Evolutionary conservation across 306 rosid species (phyloP), one percentile per base, ranked within the genome.

Genomic region (Elaeagnus macrophylla): DNA sequence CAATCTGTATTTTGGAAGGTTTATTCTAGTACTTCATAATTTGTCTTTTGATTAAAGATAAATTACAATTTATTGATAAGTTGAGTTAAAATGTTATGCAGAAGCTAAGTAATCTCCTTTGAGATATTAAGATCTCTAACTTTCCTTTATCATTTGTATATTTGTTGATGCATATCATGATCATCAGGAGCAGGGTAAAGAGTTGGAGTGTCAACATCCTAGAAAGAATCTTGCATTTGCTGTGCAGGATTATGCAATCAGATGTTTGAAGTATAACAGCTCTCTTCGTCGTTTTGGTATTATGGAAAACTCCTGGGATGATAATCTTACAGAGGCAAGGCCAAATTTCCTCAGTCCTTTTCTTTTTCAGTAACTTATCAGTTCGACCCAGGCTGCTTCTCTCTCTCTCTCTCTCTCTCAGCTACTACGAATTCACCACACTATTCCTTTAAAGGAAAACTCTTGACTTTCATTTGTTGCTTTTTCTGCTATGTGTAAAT

Each of bases 231-330:
- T 53, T 35, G 45, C 75, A 60, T 67, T 53, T 52, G 59, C 83
- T 47, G 67, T 87, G 68, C 86, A 65, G 74, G 70, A 64, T 32
- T 93, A 88, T 64, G 99, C 99, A 53, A 59, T 65, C 76, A 79
- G 90, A 68, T 88, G 79, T 74, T 72, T 93, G 67, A 83, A 77
- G 73, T 75, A 75, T 57, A 79, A 74, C 66, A 66, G 79, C 36
- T 73, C 76, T 57, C 71, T 11, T 50, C 74, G 82, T 66, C 66
- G 72, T 68, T 64, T 66, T 1, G 77, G 86, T 72, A 83, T 67
- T 61, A 69, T 71, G 67, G 94, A 85, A 64, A 77, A 73, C 68
- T 77, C 95, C 35, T 82, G 79, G 86, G 94, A 79, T 72, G 99
- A 87, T 53, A 76, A 79, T 25, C 32, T 25, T 25, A 25, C 32